Conservation (phyloP, 257 asterid species). For the Solanum lycopersicoides region DNA sequence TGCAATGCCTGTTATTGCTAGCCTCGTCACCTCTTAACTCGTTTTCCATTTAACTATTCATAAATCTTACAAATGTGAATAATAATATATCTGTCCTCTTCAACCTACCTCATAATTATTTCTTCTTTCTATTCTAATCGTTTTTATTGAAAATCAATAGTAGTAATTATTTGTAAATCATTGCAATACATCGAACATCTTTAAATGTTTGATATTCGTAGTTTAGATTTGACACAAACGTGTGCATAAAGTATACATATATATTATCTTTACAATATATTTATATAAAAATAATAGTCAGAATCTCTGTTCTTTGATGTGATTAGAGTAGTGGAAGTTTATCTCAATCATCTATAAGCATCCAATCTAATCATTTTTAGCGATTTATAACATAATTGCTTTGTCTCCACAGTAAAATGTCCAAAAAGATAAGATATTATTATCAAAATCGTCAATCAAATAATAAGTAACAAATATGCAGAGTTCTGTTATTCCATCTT, state of each 20-base stretch:
- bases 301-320: constrained; percentile 24
- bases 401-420: background rate
- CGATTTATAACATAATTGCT: constrained; percentile 6
- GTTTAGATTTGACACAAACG: background rate
- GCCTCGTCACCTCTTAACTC: background rate
- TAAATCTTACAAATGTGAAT: background rate
- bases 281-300: background rate
- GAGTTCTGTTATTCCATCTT: too few relatives aligned
- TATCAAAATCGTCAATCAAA: background rate
- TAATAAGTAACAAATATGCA: background rate
- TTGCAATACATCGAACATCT: background rate
- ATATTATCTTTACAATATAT: background rate
- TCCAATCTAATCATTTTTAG: constrained; percentile 41
- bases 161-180: background rate
- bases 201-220: background rate
- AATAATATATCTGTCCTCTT: background rate
- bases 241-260: background rate
- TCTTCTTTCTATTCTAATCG: background rate
- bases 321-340: constrained; percentile 27
- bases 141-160: background rate
- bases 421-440: constrained; percentile 11
- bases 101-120: background rate
- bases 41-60: background rate
- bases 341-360: constrained; percentile 11
- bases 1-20: background rate